Conservation (phyloP, 306 rosid genomes). For the Crataegus laevigata region DNA sequence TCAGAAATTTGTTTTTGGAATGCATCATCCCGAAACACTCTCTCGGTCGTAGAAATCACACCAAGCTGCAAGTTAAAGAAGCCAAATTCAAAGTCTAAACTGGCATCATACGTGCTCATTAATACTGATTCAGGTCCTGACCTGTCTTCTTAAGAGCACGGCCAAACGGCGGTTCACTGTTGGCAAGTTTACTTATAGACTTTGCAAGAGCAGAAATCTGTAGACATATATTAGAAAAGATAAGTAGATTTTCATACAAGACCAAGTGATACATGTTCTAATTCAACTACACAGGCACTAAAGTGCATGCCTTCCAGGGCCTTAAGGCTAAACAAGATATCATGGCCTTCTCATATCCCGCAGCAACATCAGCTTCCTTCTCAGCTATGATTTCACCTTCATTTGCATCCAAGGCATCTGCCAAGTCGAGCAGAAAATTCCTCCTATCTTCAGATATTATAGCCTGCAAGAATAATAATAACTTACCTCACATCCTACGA, state of each 20-base stretch:
- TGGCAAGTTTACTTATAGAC: constrained; percentile 67
- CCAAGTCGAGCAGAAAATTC: constrained; percentile 56
- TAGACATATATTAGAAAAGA: background rate
- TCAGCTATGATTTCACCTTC: constrained; percentile 43
- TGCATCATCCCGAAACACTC: too few relatives aligned
- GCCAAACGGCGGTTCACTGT: constrained; percentile 81
- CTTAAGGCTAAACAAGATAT: constrained; percentile 64
- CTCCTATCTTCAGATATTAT: constrained; percentile 51
- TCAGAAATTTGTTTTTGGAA: too few relatives aligned
- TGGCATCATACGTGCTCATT: background rate
- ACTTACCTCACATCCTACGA: background rate
- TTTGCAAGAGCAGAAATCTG: constrained; percentile 65
- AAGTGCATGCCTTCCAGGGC: constrained; percentile 62
- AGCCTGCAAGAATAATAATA: constrained; percentile 29
- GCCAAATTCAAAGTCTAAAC: background rate
- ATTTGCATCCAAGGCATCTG: constrained; percentile 61
- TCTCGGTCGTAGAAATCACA: too few relatives aligned
- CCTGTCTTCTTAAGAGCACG: constrained; percentile 67
- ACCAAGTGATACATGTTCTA: background rate
- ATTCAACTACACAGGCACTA: background rate
- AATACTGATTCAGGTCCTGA: constrained; percentile 12
- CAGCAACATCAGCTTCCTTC: constrained; percentile 63
- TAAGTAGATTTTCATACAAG: background rate
- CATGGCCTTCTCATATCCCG: constrained; percentile 61
- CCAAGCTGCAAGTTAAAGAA: too few relatives aligned